Evolutionary conservation across 768 basidiomycete genomes (phyloP).

Genomic region (Thelephora ganbajun): DNA sequence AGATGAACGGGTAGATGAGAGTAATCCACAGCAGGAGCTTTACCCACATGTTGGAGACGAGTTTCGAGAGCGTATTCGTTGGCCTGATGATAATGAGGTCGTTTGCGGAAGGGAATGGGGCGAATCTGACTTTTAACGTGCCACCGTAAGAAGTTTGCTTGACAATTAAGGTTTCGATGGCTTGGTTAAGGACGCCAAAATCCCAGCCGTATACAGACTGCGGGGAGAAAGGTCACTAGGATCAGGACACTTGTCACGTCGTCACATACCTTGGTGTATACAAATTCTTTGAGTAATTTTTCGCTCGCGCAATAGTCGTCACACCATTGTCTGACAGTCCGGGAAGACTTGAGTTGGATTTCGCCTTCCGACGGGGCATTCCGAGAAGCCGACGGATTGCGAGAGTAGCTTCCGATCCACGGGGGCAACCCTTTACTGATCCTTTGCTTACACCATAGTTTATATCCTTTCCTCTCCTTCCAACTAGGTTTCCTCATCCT

Average conservation of each 20-base stretch:
- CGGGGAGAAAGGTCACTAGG: conserved; percentile 15
- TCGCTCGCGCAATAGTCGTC: conserved; percentile 65
- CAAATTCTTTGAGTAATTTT: conserved; percentile 67
- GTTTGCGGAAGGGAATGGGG: conserved; percentile 17
- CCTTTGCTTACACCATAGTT: conserved; percentile 32
- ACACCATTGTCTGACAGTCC: conserved; percentile 64
- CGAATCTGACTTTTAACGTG: conserved; percentile 34
- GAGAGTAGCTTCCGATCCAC: conserved; percentile 22
- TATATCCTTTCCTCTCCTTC: conserved; percentile 27
- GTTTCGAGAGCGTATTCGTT: conserved; percentile 47
- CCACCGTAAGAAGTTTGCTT: conserved; percentile 25
- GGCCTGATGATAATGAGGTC: conserved; percentile 52
- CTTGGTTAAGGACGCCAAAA: conserved; percentile 24
- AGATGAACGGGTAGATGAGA: conserved; percentile 67
- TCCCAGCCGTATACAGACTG: conserved; percentile 51
- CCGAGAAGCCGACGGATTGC: conserved; percentile 1
- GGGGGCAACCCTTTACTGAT: conserved; percentile 35
- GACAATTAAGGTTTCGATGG: conserved; percentile 22
- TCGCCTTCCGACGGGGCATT: not conserved
- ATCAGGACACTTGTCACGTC: not conserved
- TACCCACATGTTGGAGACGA: conserved; percentile 59
- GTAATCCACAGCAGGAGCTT: conserved; percentile 54
- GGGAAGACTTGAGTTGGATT: conserved; percentile 33
- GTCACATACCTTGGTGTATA: conserved; percentile 45
- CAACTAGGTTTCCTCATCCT: not conserved